Evolutionary conservation across 441 rosid genomes (phyloP).

Genomic region (Pelargonium fulgidum): DNA sequence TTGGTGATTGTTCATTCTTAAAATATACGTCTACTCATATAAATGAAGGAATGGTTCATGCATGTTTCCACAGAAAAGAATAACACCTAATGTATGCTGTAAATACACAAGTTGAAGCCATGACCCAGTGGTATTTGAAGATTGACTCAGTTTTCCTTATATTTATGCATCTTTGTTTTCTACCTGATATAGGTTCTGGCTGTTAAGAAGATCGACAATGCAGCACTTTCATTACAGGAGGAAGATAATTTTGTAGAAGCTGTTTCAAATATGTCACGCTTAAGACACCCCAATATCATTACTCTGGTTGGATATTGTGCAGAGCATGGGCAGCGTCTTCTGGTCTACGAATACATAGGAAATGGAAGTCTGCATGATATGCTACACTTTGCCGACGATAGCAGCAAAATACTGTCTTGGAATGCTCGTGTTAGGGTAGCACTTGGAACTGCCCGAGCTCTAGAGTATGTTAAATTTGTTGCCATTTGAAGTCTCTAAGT

Average conservation of each 20-base stretch:
- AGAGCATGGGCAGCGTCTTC: conserved; percentile 86
- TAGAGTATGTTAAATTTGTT: conserved; percentile 56
- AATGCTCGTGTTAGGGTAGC: conserved; percentile 70
- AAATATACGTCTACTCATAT: too few species aligned
- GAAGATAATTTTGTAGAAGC: conserved; percentile 73
- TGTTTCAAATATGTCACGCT: conserved; percentile 62
- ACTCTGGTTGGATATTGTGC: conserved; percentile 91
- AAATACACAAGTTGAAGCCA: too few species aligned
- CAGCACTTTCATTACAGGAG: conserved; percentile 26
- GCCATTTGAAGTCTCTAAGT: neutral
- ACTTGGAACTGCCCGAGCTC: conserved; percentile 89
- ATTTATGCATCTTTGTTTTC: neutral
- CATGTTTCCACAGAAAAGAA: too few species aligned
- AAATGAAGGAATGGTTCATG: too few species aligned
- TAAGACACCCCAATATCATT: conserved; percentile 76
- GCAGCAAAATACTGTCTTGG: conserved; percentile 61
- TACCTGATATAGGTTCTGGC: neutral
- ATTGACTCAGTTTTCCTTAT: neutral
- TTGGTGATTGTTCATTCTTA: too few species aligned
- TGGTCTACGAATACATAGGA: conserved; percentile 76
- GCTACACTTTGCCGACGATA: conserved; percentile 72
- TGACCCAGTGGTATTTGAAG: too few species aligned
- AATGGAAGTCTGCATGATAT: conserved; percentile 76
- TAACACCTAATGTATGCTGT: too few species aligned
- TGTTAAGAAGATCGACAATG: conserved; percentile 1